A percentile compares a stretch with the other conserved stretches of the same genome.
phyloP scores from a whole-genome alignment of 805 yeast genomes.

The Yamadazyma sp. region DNA sequence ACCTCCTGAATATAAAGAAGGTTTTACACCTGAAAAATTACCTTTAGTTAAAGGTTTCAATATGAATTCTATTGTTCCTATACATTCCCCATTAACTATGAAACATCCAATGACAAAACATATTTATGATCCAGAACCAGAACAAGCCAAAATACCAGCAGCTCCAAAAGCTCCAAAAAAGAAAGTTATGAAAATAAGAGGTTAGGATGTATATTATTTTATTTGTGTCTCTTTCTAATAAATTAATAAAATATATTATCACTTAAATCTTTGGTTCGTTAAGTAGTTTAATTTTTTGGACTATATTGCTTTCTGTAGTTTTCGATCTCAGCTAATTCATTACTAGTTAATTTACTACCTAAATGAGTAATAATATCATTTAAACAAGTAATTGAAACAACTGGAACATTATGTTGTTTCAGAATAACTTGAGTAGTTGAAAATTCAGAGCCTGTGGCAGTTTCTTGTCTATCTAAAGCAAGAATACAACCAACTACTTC shows the following conservation, averaged over 20 bases:
- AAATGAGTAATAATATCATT: conserved; percentile 69
- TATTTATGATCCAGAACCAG: conserved; percentile 57
- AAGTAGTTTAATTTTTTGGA: conserved; percentile 32
- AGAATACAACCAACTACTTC: conserved; percentile 78
- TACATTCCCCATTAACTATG: conserved; percentile 73
- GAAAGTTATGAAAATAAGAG: conserved; percentile 62
- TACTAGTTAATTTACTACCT: conserved; percentile 51
- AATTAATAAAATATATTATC: not conserved
- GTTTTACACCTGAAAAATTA: conserved; percentile 53
- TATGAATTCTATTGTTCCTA: conserved; percentile 87
- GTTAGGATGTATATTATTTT: conserved; percentile 21
- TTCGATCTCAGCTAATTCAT: conserved; percentile 55
- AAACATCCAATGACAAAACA: conserved; percentile 80
- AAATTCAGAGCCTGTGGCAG: conserved; percentile 59
- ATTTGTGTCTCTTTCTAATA: not conserved
- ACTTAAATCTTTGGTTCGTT: not conserved
- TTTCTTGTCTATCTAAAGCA: conserved; percentile 94
- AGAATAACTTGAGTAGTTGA: conserved; percentile 84
- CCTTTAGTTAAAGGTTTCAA: conserved; percentile 84
- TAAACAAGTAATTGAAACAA: conserved; percentile 73
- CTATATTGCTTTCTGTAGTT: conserved; percentile 54
- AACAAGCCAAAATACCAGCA: conserved; percentile 34
- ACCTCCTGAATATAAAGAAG: conserved; percentile 56
- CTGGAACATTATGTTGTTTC: conserved; percentile 74
- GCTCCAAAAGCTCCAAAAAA: conserved; percentile 47